These are phyloP conservation scores for Claviceps digitariae DNA, from an alignment of 2,329 filamentous ascomycete species.

Conservation along the genomic window DNA sequence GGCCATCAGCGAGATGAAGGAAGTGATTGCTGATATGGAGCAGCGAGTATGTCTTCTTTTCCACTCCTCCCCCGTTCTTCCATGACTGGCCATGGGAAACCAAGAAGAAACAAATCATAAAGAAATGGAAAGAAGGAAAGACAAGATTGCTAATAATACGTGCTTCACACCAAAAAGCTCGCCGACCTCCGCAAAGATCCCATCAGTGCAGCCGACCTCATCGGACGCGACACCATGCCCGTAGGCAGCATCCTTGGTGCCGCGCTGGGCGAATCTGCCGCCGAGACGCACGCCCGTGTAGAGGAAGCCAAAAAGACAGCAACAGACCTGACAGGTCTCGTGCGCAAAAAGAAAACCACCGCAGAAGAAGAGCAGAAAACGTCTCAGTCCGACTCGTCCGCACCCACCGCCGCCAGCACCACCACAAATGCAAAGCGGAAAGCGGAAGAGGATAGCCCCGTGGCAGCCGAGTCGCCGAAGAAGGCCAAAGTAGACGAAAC, in stretches of 20 bases:
- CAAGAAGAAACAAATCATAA: neutral
- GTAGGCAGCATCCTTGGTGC: slow-evolving; percentile 49
- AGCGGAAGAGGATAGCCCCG: slow-evolving; percentile 16
- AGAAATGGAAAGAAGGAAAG: neutral
- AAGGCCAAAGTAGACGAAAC: slow-evolving; percentile 21
- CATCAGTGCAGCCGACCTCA: slow-evolving; percentile 27
- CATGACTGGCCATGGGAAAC: neutral
- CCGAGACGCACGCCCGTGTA: slow-evolving; percentile 47
- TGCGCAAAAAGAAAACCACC: slow-evolving; percentile 52
- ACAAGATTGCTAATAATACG: neutral
- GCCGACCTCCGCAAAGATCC: slow-evolving; percentile 51
- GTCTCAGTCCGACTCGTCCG: neutral
- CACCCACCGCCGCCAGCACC: slow-evolving; percentile 1
- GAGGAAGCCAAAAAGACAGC: slow-evolving; percentile 62
- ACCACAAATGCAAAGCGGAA: slow-evolving; percentile 27
- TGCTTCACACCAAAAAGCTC: slow-evolving; percentile 33
- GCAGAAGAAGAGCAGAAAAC: slow-evolving; percentile 17
- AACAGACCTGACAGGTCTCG: slow-evolving; percentile 59
- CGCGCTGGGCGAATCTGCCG: slow-evolving; percentile 47
- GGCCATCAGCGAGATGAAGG: slow-evolving; percentile 59
- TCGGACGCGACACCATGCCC: slow-evolving; percentile 25
- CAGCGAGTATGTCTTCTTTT: slow-evolving; percentile 40
- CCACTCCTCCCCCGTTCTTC: neutral
- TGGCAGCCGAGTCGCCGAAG: slow-evolving; percentile 18
- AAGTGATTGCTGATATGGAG: slow-evolving; percentile 68